Base-by-base conservation (phyloP, 129 eudicot genomes). In the Centrapalus pauciflorus region DNA sequence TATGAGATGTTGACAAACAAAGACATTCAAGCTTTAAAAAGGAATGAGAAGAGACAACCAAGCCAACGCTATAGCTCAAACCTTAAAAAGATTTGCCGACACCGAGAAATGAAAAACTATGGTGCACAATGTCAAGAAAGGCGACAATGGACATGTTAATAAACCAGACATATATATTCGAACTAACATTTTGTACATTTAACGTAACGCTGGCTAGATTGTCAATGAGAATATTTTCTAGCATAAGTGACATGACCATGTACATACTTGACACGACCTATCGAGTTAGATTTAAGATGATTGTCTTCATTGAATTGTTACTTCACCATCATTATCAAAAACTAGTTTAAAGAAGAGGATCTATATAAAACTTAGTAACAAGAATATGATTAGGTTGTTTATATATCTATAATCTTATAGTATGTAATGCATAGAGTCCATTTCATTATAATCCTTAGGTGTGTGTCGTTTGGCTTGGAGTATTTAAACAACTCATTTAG, bases 221-320 rank as follows among this genome's bases (percentile, higher is more conserved):
- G 34, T 58, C 0, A 7, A 21, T 43, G 57, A 58, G 32, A 8
- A 43, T 19, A 25, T 45, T 5, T 3, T 9, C 3, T 46, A 29
- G 17, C 20, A 43, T 5, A 4, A 8, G 26, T 24, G 69, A 0
- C 54, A 64, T 27, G 38, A 43, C 4, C n/a, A 26, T n/a, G 5
- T 27, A 25, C 24, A 65, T 48, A 28, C 29, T 29, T 5, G 6
- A 65, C 27, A 64, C 11, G 41, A 45, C 28, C 0, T 5, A 16
- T 16, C 25, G 14, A 21, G 24, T 6, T 30, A n/a, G n/a, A n/a
- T 56, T 4, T 20, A 60, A 32, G 33, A 1, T 20, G 13, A 32
- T 60, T 60, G 4, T 33, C 17, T 34, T 60, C 48, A 33, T 33
- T 60, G 30, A 60, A 60, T 60, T 60, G 37, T 60, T 60, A 24